These are phyloP conservation scores for Crithidia acanthocephali DNA, from an alignment of 208 protist species.

Conservation along the genomic window DNA sequence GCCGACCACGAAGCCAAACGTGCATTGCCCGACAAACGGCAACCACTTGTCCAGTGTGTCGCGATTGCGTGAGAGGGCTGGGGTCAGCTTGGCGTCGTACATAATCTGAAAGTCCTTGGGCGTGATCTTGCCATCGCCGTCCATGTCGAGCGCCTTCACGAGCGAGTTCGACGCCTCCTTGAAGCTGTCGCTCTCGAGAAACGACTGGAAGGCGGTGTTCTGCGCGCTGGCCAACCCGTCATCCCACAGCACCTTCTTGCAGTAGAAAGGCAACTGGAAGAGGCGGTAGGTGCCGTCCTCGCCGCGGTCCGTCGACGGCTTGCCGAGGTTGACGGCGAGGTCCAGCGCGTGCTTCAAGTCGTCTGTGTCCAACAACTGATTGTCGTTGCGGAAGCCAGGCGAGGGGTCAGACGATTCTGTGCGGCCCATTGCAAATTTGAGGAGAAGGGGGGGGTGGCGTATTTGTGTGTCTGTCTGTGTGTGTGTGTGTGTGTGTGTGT, in stretches of 20 bases:
- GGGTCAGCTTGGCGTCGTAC: conserved; percentile 55
- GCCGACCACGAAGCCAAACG: conserved; percentile 50
- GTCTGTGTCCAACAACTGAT: conserved; percentile 47
- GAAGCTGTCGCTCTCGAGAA: conserved; percentile 50
- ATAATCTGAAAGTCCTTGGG: conserved; percentile 73
- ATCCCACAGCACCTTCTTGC: conserved; percentile 45
- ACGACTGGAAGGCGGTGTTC: conserved; percentile 39
- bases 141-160: conserved; percentile 53
- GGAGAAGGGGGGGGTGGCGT: too few species aligned
- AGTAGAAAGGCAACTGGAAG: conserved; percentile 52
- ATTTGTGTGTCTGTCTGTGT: too few species aligned
- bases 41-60: conserved; percentile 47
- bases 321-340: conserved; percentile 45
- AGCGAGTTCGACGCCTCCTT: conserved; percentile 32
- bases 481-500: too few species aligned
- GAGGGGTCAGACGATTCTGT: background rate
- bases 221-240: conserved; percentile 35
- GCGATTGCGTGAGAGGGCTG: conserved; percentile 32
- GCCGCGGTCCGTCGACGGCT: conserved; percentile 20
- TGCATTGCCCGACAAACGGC: conserved; percentile 55
- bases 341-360: conserved; percentile 66
- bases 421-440: conserved; percentile 19
- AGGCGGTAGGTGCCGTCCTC: conserved; percentile 37
- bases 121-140: conserved; percentile 67
- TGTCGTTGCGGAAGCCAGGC: conserved; percentile 16